These are phyloP conservation scores for Colletotrichum plurivorum DNA, from an alignment of 2,329 filamentous ascomycete genomes.

Conservation along the genomic window DNA sequence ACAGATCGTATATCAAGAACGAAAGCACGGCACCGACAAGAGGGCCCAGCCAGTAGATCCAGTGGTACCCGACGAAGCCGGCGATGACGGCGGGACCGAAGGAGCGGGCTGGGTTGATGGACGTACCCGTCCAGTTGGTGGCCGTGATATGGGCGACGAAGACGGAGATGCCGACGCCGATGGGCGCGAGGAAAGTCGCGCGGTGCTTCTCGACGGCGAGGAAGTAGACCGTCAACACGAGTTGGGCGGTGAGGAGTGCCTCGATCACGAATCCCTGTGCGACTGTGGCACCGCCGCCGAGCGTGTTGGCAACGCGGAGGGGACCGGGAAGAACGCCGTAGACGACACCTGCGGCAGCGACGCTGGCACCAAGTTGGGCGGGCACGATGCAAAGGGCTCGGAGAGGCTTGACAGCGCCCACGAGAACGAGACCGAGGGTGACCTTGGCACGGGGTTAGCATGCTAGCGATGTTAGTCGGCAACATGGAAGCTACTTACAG, in stretches of 20 bases:
- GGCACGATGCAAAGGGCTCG: slow-evolving; percentile 67
- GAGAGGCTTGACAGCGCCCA: slow-evolving; percentile 66
- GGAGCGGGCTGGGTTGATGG: slow-evolving; percentile 65
- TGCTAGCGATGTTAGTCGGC: background rate
- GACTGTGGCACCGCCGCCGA: slow-evolving; percentile 64
- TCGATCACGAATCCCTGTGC: slow-evolving; percentile 76
- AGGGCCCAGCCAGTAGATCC: slow-evolving; percentile 61
- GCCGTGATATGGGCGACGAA: slow-evolving; percentile 69
- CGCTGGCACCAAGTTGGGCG: slow-evolving; percentile 71
- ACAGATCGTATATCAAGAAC: background rate
- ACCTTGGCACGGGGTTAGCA: slow-evolving; percentile 48
- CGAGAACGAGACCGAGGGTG: slow-evolving; percentile 70
- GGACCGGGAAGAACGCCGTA: slow-evolving; percentile 69
- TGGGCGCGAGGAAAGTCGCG: slow-evolving; percentile 77
- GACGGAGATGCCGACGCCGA: slow-evolving; percentile 79
- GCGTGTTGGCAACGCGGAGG: slow-evolving; percentile 67
- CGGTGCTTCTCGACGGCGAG: slow-evolving; percentile 81
- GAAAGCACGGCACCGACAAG: background rate
- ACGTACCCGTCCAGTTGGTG: slow-evolving; percentile 62
- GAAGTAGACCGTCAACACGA: slow-evolving; percentile 78
- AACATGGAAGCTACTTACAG: background rate
- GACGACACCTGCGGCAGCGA: slow-evolving; percentile 71
- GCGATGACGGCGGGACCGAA: slow-evolving; percentile 63
- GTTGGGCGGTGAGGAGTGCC: slow-evolving; percentile 74
- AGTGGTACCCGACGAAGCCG: slow-evolving; percentile 60